These are phyloP conservation scores for Chaetomiaceae sp. DNA, from an alignment of 2,329 filamentous ascomycete genomes.

Conservation along the genomic window DNA sequence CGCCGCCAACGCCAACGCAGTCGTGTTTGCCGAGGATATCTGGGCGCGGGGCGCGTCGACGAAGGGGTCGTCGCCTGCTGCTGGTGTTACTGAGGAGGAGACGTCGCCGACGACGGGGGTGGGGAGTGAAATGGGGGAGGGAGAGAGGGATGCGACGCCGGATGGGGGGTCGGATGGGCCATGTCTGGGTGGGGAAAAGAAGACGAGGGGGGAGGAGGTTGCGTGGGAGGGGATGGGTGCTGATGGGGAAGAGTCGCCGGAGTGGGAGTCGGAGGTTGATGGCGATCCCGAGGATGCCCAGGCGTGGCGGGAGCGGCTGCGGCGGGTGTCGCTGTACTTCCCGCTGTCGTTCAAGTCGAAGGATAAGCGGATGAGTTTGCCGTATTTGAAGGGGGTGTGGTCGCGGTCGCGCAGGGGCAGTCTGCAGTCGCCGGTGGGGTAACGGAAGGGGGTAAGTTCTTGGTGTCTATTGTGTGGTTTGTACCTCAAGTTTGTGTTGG, in stretches of 20 bases:
- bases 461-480: not conserved
- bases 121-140: not conserved
- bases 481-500: not conserved
- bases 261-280: slow-evolving; percentile 3
- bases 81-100: not conserved
- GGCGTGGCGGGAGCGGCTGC: slow-evolving; percentile 5
- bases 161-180: too few relatives aligned
- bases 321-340: slow-evolving; percentile 13
- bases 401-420: slow-evolving; percentile 15
- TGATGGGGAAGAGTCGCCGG: not conserved
- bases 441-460: not conserved
- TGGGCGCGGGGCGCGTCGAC: slow-evolving; percentile 9
- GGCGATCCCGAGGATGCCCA: not conserved
- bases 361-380: slow-evolving; percentile 31
- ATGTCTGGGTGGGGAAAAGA: too few relatives aligned
- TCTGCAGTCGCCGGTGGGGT: slow-evolving; percentile 2
- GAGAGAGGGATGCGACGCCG: not conserved
- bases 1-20: too few relatives aligned
- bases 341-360: slow-evolving; percentile 7
- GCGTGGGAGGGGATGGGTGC: too few relatives aligned
- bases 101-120: not conserved
- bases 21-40: slow-evolving; percentile 13
- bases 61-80: not conserved
- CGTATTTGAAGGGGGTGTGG: slow-evolving; percentile 28
- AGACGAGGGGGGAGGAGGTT: too few relatives aligned